Conservation (phyloP, 495 filamentous ascomycete genomes). For the Astrothelium subdiscretum region DNA sequence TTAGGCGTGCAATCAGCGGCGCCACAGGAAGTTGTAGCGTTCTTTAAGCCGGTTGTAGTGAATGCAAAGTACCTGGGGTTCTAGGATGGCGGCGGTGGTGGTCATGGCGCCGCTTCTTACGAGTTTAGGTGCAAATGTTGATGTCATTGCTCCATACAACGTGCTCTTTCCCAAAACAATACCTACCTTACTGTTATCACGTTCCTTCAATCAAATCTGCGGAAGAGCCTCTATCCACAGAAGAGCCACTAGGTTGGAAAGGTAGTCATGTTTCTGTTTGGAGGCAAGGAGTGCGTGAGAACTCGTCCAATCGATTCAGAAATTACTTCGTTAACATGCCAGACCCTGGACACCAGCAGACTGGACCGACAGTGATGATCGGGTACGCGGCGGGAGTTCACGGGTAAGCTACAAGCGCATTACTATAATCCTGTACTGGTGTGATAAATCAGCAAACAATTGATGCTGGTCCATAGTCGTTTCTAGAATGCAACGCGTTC, state of each 20-base stretch:
- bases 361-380: constrained; percentile 62
- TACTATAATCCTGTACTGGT: background rate
- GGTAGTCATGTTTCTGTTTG: constrained; percentile 30
- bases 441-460: background rate
- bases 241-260: background rate
- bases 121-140: background rate
- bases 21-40: background rate
- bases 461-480: constrained; percentile 31
- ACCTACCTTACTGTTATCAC: no score
- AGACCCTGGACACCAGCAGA: constrained; percentile 48
- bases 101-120: background rate
- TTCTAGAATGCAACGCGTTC: constrained; percentile 29
- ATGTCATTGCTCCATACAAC: constrained; percentile 1
- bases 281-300: constrained; percentile 33
- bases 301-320: background rate
- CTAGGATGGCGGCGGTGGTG: no score
- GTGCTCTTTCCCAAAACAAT: no score
- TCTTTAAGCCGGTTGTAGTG: background rate
- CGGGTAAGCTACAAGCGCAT: constrained; percentile 16
- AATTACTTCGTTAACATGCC: constrained; percentile 4
- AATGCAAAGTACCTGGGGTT: background rate
- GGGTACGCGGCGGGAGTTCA: constrained; percentile 58
- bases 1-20: background rate
- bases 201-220: no score
- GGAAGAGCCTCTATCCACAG: no score